phyloP scores from a whole-genome alignment of 371 early-diverging fungal genomes.

The Mucor piriformis region DNA sequence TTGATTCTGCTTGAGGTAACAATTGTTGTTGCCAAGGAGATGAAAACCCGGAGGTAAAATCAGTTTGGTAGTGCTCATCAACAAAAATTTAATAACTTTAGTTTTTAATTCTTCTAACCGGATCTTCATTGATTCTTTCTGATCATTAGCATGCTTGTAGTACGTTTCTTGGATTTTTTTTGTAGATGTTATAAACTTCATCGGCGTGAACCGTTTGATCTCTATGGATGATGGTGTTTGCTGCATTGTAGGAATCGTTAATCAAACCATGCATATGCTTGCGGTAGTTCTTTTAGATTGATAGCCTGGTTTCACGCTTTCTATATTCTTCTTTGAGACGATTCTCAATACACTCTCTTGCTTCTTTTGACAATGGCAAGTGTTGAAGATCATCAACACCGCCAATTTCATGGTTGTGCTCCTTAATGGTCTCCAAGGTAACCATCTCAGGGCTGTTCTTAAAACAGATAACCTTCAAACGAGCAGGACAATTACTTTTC shows the following conservation, averaged over 20 bases:
- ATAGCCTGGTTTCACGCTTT: not conserved
- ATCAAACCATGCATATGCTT: not conserved
- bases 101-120: not conserved
- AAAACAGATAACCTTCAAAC: slow-evolving; percentile 2
- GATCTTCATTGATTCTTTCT: not conserved
- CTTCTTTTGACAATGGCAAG: not conserved
- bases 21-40: slow-evolving; percentile 8
- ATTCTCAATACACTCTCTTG: not conserved
- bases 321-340: not conserved
- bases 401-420: slow-evolving; percentile 8
- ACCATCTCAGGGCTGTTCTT: not conserved
- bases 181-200: slow-evolving; percentile 3
- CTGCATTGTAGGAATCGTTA: too few species aligned
- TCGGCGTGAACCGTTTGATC: not conserved
- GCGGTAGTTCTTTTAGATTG: not conserved
- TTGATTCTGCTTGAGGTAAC: not conserved
- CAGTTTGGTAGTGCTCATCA: not conserved
- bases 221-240: not conserved
- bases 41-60: slow-evolving; percentile 1
- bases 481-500: slow-evolving; percentile 1
- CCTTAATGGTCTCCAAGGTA: not conserved
- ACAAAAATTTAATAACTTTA: not conserved
- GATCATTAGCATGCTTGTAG: not conserved
- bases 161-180: not conserved
- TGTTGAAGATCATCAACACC: not conserved